These are phyloP conservation scores for Lupinus albus DNA, from an alignment of 306 rosid species.

Conservation along the genomic window DNA sequence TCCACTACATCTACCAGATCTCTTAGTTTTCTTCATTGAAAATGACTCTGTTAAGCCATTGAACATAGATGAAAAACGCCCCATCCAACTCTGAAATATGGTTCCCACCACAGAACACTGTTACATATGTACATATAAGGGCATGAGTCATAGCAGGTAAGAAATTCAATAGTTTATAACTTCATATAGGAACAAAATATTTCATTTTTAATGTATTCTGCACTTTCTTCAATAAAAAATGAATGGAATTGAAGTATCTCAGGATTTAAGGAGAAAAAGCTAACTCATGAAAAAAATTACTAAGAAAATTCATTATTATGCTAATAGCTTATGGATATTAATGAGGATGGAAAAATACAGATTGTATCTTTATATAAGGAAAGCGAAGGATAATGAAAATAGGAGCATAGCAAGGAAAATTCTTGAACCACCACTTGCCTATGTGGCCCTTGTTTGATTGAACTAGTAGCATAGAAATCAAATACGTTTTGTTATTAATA, in stretches of 20 bases:
- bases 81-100: conserved; percentile 49
- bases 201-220: not conserved
- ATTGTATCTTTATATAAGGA: not conserved
- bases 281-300: conserved; percentile 35
- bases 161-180: conserved; percentile 26
- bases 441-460: not conserved
- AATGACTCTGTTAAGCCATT: conserved; percentile 65
- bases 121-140: conserved; percentile 4
- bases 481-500: not conserved
- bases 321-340: not conserved
- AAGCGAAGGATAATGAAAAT: not conserved
- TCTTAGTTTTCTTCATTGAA: conserved; percentile 52
- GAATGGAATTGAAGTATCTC: conserved; percentile 36
- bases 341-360: not conserved
- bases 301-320: conserved; percentile 42
- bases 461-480: conserved; percentile 16
- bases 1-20: conserved; percentile 43
- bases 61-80: conserved; percentile 67
- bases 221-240: not conserved
- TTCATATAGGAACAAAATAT: not conserved
- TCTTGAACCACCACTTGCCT: not conserved
- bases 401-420: conserved; percentile 11
- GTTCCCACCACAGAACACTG: conserved; percentile 1
- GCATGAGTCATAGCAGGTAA: conserved; percentile 36
- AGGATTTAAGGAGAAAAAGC: conserved; percentile 43